A percentile compares a stretch with the other conserved stretches of the same genome.
phyloP scores from a whole-genome alignment of 202 grass and related monocot species.

The Dendrocalamus latiflorus region DNA sequence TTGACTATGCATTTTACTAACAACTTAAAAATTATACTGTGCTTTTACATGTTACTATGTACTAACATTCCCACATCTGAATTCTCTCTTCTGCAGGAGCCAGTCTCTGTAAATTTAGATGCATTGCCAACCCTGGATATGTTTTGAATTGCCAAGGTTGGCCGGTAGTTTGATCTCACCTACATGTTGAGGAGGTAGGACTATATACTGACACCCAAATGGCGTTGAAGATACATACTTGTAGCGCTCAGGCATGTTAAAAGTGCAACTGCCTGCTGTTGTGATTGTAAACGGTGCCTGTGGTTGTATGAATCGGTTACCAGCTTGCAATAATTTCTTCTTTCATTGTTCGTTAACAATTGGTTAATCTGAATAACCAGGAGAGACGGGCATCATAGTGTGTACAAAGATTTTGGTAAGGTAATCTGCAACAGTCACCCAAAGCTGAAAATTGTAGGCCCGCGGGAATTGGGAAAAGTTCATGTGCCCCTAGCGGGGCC shows the following conservation, averaged over 20 bases:
- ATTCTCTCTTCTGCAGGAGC: conserved; percentile 37
- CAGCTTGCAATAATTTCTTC: background rate
- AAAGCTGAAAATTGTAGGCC: too few species aligned
- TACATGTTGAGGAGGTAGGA: background rate
- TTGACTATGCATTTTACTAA: background rate
- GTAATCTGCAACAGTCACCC: too few species aligned
- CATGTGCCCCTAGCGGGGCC: too few species aligned
- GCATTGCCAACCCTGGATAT: conserved; percentile 30
- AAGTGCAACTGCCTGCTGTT: background rate
- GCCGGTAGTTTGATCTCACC: conserved; percentile 1
- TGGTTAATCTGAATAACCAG: too few species aligned
- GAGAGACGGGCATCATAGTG: too few species aligned
- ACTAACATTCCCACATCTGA: conserved; percentile 16
- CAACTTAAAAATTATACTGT: background rate
- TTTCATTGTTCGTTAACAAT: too few species aligned
- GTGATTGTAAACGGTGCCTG: background rate
- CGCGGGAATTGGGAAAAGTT: too few species aligned
- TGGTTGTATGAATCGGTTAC: background rate
- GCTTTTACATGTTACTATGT: background rate
- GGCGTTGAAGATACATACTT: background rate
- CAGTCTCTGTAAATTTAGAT: conserved; percentile 40
- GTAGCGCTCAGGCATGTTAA: conserved; percentile 1
- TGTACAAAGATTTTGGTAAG: too few species aligned
- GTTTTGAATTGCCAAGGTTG: conserved; percentile 31
- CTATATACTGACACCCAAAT: background rate